Conservation (phyloP, 768 basidiomycete species). For the Auriculariales sp. region DNA sequence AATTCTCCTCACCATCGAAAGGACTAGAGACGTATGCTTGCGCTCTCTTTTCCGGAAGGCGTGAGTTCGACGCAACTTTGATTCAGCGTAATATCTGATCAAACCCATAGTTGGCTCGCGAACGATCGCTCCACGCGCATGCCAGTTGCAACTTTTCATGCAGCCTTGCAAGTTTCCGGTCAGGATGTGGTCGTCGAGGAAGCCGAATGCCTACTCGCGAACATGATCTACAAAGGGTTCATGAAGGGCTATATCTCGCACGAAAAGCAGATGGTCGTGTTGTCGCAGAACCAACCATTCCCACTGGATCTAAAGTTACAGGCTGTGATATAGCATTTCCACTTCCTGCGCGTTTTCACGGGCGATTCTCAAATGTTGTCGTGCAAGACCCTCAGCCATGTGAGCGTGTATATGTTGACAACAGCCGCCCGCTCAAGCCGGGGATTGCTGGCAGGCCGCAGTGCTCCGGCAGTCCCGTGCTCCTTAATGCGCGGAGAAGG, state of each 20-base stretch:
- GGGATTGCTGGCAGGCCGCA: too few species aligned
- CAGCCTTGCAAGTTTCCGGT: slow-evolving; percentile 57
- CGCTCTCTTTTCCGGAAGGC: slow-evolving; percentile 67
- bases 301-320: slow-evolving; percentile 58
- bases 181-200: slow-evolving; percentile 61
- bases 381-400: too few species aligned
- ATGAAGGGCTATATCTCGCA: slow-evolving; percentile 96
- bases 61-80: slow-evolving; percentile 25
- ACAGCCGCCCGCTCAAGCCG: too few species aligned
- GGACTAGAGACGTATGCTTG: slow-evolving; percentile 75
- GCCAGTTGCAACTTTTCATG: slow-evolving; percentile 66
- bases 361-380: too few species aligned
- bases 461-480: too few species aligned
- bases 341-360: too few species aligned
- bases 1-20: slow-evolving; percentile 75
- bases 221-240: slow-evolving; percentile 88
- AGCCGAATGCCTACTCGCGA: slow-evolving; percentile 86
- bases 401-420: too few species aligned
- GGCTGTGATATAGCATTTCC: too few species aligned
- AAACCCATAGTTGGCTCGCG: slow-evolving; percentile 56
- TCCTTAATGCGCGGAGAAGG: too few species aligned
- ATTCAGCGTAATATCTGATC: slow-evolving; percentile 3
- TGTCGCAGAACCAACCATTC: slow-evolving; percentile 69
- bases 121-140: slow-evolving; percentile 62
- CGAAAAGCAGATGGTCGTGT: slow-evolving; percentile 85